These are phyloP conservation scores for Lizonia empirigonia DNA, from an alignment of 2,329 filamentous ascomycete species.

Conservation along the genomic window DNA sequence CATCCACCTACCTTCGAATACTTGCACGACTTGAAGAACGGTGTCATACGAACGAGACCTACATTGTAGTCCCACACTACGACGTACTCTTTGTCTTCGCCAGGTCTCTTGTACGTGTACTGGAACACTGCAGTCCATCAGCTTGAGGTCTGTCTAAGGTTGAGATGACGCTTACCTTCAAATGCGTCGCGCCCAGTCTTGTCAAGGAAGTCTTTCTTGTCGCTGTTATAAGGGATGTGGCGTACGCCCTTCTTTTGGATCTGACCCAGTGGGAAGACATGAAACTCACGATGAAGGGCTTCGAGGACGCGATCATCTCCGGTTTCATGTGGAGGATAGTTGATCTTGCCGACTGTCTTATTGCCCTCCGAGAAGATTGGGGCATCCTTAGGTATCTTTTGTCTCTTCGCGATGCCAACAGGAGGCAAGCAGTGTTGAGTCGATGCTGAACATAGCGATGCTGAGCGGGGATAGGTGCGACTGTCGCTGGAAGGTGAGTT, in stretches of 20 bases:
- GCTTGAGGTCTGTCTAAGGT: background rate
- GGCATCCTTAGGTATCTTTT: conserved; percentile 69
- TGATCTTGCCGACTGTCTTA: conserved; percentile 68
- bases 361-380: conserved; percentile 64
- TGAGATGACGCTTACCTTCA: conserved; percentile 66
- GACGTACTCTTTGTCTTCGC: conserved; percentile 66
- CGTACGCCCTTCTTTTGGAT: conserved; percentile 55
- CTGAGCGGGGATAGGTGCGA: background rate
- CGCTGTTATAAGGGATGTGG: conserved; percentile 92
- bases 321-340: conserved; percentile 75
- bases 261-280: conserved; percentile 69
- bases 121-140: conserved; percentile 69
- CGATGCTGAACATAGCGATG: conserved; percentile 13
- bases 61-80: conserved; percentile 98
- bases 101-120: conserved; percentile 78
- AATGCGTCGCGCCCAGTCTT: conserved; percentile 89
- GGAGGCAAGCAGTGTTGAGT: conserved; percentile 14
- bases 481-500: conserved; percentile 39
- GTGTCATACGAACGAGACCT: conserved; percentile 90
- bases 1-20: conserved; percentile 75
- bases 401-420: conserved; percentile 38
- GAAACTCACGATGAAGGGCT: conserved; percentile 65
- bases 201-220: conserved; percentile 85
- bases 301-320: conserved; percentile 59
- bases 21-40: conserved; percentile 89